Evolutionary conservation across 2,329 filamentous ascomycete species (phyloP), one percentile per base, ranked within the genome.

Genomic region (Chaetomiaceae sp.): DNA sequence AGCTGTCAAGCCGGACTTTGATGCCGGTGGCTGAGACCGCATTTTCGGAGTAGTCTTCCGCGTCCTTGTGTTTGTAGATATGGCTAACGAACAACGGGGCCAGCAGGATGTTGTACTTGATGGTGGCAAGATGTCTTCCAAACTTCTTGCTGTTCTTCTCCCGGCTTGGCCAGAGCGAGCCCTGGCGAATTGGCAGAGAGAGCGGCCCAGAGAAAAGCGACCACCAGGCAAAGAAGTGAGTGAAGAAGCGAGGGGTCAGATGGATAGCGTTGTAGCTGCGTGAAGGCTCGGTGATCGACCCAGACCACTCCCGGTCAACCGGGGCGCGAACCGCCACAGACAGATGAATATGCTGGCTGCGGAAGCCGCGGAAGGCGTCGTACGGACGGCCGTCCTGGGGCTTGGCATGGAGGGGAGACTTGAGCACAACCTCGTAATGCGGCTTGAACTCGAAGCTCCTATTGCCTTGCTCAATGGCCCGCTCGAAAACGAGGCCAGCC

Each of bases 61-160:
- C 81, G 60, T 98, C 93, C 63, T 96, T 96, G 70, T 98, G 93
- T 65, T 96, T 97, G 71, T 98, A 98, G 26, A 98, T 89, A 59
- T 98, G 93, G 57, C 90, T 94, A 53, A 98, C 79, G 65, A 95
- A 98, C 2, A 98, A 70, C 0, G 93, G 93, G 2, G 93, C 95
- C 14, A 98, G 73, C 3, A 97, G 75, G 18, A 98, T 70, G 52
- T 91, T 96, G 69, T 97, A 97, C 71, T 98, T 98, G 72, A 98
- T 90, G 8, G 94, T 98, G n/a, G 89, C 91, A 51, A 98, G 72
- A 66, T 98, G 94, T 40, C 93, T 81, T 12, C 91, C 91, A 63
- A 98, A 98, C 64, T 98, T 98, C 70, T 98, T 98, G 73, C 88
- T 96, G 37, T 88, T 93, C 72, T 95, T 96, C 57, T 96, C 93